Evolutionary conservation across 2,329 filamentous ascomycete genomes (phyloP).

Genomic region (Exophiala viscosa): DNA sequence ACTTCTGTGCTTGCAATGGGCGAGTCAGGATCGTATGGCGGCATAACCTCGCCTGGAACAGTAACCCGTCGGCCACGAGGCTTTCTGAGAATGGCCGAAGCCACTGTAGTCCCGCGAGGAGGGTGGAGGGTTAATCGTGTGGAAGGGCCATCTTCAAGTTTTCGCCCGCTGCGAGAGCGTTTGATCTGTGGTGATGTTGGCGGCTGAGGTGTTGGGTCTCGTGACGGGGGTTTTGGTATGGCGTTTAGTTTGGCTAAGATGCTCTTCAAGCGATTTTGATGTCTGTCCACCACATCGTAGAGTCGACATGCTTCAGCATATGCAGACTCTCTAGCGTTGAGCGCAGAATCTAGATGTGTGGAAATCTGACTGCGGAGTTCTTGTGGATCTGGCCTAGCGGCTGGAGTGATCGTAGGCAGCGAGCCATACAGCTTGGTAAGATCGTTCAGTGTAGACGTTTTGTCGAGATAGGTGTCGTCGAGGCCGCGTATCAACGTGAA

Average conservation of each 20-base stretch:
- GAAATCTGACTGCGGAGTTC: slow-evolving; percentile 56
- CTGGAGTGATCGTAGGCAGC: slow-evolving; percentile 49
- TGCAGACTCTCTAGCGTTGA: slow-evolving; percentile 54
- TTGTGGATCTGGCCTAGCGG: slow-evolving; percentile 50
- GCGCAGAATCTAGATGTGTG: slow-evolving; percentile 51
- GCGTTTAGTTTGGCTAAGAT: slow-evolving; percentile 61
- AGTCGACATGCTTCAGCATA: slow-evolving; percentile 55
- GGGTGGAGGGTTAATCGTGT: slow-evolving; percentile 40
- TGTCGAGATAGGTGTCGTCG: slow-evolving; percentile 43
- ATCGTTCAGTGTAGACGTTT: slow-evolving; percentile 40
- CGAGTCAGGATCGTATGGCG: slow-evolving; percentile 41
- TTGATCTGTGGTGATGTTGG: slow-evolving; percentile 36
- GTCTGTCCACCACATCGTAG: slow-evolving; percentile 56
- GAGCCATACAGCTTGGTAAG: slow-evolving; percentile 43
- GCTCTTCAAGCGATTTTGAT: slow-evolving; percentile 54
- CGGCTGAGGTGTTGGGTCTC: slow-evolving; percentile 55
- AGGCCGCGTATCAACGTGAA: slow-evolving; percentile 57
- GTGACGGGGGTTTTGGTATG: slow-evolving; percentile 57
- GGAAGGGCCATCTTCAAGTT: slow-evolving; percentile 33
- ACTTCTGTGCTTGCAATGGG: slow-evolving; percentile 47
- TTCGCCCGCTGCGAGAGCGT: slow-evolving; percentile 40
- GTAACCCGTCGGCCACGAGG: slow-evolving; percentile 37
- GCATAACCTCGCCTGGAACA: slow-evolving; percentile 36
- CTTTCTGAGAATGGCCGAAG: slow-evolving; percentile 31
- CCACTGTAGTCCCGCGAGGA: slow-evolving; percentile 23